These are phyloP conservation scores for Chrysanthemum seticuspe DNA, from an alignment of 129 eudicot species.

Conservation along the genomic window DNA sequence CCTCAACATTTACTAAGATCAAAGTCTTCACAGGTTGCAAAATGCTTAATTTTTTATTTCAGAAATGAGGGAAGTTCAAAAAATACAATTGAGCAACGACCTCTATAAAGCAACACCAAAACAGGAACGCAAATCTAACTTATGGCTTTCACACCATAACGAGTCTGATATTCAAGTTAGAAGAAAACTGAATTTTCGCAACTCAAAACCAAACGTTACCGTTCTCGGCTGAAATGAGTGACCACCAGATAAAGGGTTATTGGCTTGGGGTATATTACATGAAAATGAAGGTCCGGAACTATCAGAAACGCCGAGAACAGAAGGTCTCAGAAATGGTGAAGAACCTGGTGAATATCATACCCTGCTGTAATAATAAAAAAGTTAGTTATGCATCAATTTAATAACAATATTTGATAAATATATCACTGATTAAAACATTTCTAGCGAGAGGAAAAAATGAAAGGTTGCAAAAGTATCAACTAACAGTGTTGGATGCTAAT, in stretches of 20 bases:
- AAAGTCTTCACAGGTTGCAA: slow-evolving; percentile 9
- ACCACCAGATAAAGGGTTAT: slow-evolving; percentile 30
- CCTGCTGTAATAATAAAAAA: slow-evolving; percentile 35
- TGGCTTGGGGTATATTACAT: slow-evolving; percentile 40
- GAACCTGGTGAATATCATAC: slow-evolving; percentile 30
- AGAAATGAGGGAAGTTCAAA: background rate
- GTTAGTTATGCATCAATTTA: slow-evolving; percentile 15
- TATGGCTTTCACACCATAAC: background rate
- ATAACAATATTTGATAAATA: slow-evolving; percentile 7
- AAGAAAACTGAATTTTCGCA: background rate
- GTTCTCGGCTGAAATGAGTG: slow-evolving; percentile 38
- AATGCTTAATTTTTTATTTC: slow-evolving; percentile 17
- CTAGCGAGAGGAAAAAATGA: slow-evolving; percentile 7
- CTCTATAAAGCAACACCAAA: background rate
- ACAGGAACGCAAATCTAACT: too few relatives aligned
- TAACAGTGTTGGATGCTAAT: slow-evolving; percentile 42
- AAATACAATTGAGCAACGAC: background rate
- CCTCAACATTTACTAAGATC: slow-evolving; percentile 18
- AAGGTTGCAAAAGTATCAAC: slow-evolving; percentile 29
- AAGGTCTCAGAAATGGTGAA: slow-evolving; percentile 36
- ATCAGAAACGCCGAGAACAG: slow-evolving; percentile 35
- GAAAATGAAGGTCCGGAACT: slow-evolving; percentile 44
- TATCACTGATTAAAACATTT: slow-evolving; percentile 4
- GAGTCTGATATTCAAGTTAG: background rate
- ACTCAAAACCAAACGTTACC: slow-evolving; percentile 26